Percentiles rank a stretch among this genome's conserved stretches.
These are phyloP conservation scores for Exophiala sp. DNA, from an alignment of 2,329 filamentous ascomycete genomes.

Conservation along the genomic window DNA sequence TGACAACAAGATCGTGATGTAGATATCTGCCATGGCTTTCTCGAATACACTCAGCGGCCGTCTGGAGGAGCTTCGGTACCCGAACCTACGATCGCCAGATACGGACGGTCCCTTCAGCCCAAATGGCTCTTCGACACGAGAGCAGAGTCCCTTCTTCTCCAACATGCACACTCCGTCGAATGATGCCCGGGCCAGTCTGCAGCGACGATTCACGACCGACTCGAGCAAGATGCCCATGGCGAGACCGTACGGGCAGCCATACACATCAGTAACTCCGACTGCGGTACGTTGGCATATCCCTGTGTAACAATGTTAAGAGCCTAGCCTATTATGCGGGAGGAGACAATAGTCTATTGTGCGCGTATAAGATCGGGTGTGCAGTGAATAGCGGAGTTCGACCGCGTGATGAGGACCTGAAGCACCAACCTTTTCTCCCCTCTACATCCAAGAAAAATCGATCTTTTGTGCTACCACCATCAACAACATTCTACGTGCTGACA, in stretches of 20 bases:
- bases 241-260: slow-evolving; percentile 29
- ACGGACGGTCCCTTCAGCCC: slow-evolving; percentile 72
- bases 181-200: slow-evolving; percentile 73
- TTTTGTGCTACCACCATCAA: neutral
- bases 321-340: slow-evolving; percentile 9
- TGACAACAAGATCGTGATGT: slow-evolving; percentile 4
- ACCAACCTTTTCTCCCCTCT: neutral
- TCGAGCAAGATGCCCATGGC: slow-evolving; percentile 69
- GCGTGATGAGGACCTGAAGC: neutral
- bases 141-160: slow-evolving; percentile 61
- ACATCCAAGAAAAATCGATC: neutral
- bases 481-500: neutral
- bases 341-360: slow-evolving; percentile 15
- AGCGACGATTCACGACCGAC: slow-evolving; percentile 92
- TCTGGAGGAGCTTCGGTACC: slow-evolving; percentile 78
- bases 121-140: slow-evolving; percentile 68
- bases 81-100: slow-evolving; percentile 70
- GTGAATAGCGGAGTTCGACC: slow-evolving; percentile 7
- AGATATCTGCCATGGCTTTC: slow-evolving; percentile 57
- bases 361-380: slow-evolving; percentile 6
- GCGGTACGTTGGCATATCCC: slow-evolving; percentile 24
- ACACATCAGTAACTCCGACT: slow-evolving; percentile 28
- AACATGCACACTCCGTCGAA: slow-evolving; percentile 53
- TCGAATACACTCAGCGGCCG: slow-evolving; percentile 60
- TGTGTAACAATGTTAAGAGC: slow-evolving; percentile 13